phyloP scores from a whole-genome alignment of 2,329 filamentous ascomycete species.

The Furcasterigmium furcatum region DNA sequence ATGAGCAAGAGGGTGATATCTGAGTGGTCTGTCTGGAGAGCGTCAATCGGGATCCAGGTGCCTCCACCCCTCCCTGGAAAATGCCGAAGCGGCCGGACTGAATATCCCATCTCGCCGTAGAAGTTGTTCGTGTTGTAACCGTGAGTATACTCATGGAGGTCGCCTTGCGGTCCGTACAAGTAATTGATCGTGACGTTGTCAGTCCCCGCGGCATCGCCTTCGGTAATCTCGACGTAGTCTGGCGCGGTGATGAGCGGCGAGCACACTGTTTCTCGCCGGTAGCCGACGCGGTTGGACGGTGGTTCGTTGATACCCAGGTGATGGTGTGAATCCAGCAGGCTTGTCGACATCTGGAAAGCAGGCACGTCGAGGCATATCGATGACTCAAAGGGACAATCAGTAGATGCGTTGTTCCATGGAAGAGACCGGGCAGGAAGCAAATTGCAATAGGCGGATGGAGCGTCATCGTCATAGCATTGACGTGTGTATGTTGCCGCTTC shows the following conservation, averaged over 20 bases:
- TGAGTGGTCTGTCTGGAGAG: neutral
- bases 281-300: constrained; percentile 8
- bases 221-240: too few species aligned
- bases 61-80: neutral
- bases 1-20: constrained; percentile 5
- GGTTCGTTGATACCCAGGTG: constrained; percentile 17
- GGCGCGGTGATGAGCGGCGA: constrained; percentile 3
- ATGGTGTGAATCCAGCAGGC: constrained; percentile 11
- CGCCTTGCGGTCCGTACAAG: neutral
- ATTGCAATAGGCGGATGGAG: constrained; percentile 5
- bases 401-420: constrained; percentile 2
- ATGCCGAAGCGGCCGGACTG: neutral
- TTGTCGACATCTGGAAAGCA: constrained; percentile 7
- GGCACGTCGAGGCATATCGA: constrained; percentile 9
- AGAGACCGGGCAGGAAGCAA: constrained; percentile 1
- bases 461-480: constrained; percentile 14
- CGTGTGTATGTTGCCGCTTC: constrained; percentile 11
- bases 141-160: too few species aligned
- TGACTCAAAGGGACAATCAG: constrained; percentile 13
- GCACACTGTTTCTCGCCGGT: constrained; percentile 5
- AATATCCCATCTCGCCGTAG: constrained; percentile 1
- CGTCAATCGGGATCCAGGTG: constrained; percentile 1
- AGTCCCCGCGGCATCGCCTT: too few species aligned
- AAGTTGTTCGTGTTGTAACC: constrained; percentile 3
- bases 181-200: constrained; percentile 3